Percentiles rank a stretch among this genome's conserved stretches.
Evolutionary conservation across 108 stramenopile species (phyloP).

Genomic region (Mayamaea pseudoterrestris): DNA sequence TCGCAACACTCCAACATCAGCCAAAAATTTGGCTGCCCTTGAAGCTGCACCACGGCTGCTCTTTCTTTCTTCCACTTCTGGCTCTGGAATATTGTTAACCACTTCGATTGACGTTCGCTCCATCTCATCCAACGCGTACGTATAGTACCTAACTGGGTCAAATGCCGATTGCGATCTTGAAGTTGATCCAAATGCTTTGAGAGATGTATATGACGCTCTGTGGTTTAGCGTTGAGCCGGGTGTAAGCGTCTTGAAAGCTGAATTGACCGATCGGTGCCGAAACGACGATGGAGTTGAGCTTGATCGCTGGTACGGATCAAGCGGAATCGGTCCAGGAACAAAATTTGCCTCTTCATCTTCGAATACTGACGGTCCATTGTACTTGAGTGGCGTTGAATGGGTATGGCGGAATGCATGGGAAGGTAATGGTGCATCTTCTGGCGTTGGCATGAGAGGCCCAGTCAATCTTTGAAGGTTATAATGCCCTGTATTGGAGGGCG

Average conservation of each 20-base stretch:
- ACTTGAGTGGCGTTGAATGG: slow-evolving; percentile 3
- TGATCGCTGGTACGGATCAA: slow-evolving; percentile 2
- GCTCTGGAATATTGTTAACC: neutral
- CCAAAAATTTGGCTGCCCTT: neutral
- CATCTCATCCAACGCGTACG: slow-evolving; percentile 5
- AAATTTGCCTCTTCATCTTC: neutral
- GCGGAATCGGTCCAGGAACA: neutral
- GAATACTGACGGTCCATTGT: neutral
- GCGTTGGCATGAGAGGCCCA: neutral
- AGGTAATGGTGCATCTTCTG: neutral
- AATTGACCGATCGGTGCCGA: neutral
- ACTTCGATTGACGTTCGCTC: slow-evolving; percentile 6
- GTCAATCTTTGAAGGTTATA: neutral
- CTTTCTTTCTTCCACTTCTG: no score
- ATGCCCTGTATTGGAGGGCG: no score
- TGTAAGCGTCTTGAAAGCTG: neutral
- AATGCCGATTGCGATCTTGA: slow-evolving; percentile 2
- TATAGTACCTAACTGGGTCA: slow-evolving; percentile 3
- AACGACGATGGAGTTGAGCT: slow-evolving; percentile 3
- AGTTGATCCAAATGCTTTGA: neutral
- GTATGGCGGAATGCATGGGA: slow-evolving; percentile 1
- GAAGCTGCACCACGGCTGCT: neutral
- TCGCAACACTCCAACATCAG: neutral
- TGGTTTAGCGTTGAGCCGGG: neutral
- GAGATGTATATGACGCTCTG: neutral